Base-by-base conservation (phyloP, 2,329 filamentous ascomycete species). In the Cytospora paraplurivora region DNA sequence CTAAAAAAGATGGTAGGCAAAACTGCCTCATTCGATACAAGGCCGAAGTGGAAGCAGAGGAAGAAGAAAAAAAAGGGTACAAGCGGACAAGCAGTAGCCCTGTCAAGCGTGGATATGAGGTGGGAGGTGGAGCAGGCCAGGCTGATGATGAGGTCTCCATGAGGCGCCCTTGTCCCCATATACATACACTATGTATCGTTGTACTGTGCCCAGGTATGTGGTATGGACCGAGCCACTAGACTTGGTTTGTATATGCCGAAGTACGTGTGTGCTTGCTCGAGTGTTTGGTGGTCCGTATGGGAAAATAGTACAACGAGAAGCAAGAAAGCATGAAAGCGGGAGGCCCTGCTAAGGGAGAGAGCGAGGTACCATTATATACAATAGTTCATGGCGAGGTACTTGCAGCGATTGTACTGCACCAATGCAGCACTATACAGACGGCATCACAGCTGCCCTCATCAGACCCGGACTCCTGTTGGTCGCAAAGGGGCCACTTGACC, bases 1-100 rank as follows among this genome's bases (percentile, higher is more conserved):
- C 56, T 63, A 61, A 50, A 34, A 58, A 56, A 62, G 63, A 37
- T 35, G 59, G 55, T 62, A 59, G 60, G 56, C 41, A 41, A 47
- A 50, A 35, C 56, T 63, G 56, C 59, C 55, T 59, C 52, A 59
- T 60, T 63, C 44, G 64, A 51, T 35, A 57, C 33, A 63, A 44
- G 56, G 52, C 62, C 50, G 56, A 56, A 21, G 41, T 62, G 56
- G 55, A 62, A 55, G 27, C 50, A 44, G 27, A 27, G 27, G 27
- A 27, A 27, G 27, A 27, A 27, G 27, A 27, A 27, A 27, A 27
- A n/a, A 44, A 55, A 21, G 51, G 59, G 55, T 56, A 50, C 41
- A 56, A 47, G 57, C 50, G 56, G 50, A 61, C 62, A 65, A 52
- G 52, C 63, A 56, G 47, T 50, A 59, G 60, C 60, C 60, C 63